Evolutionary conservation across 2,329 filamentous ascomycete species (phyloP), one percentile per base, ranked within the genome.

Genomic region (Colletotrichum australisinense): DNA sequence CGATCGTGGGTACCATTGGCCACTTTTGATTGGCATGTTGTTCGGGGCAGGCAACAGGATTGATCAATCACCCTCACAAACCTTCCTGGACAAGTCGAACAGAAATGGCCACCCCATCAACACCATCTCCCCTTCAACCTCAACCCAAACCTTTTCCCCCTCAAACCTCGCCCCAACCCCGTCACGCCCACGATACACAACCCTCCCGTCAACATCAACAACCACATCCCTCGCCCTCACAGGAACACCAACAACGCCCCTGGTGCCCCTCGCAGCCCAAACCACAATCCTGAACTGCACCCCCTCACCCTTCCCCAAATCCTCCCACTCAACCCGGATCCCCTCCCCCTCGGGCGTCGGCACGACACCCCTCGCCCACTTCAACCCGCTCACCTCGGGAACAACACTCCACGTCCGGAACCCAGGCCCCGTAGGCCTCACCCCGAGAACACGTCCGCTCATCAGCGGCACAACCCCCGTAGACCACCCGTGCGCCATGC

Each of bases 401-500:
- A 78, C 80, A 1, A 88, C 78, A 3, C 69, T 77, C 82, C 84
- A 88, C 1, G 78, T 77, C 16, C 70, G 64, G 73, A 88, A 89
- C 0, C 86, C 87, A 0, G 85, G 84, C 4, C 78, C 79, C 6
- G 80, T 78, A 1, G 87, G 87, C 59, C 75, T 81, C 4, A 89
- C 83, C 2, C 87, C 87, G 0, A 89, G 80, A 1, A 89, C 81
- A 53, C 86, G 84, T 57, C 83, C 84, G 6, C 79, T 85, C 73
- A 88, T 75, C 7, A 86, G 77, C 1, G 87, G 85, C 56, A 87
- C 84, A 19, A 89, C 80, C 6, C 87, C 87, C 1, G 87, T 88
- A 3, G 83, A 83, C 87, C 87, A 89, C 0, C 85, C 87, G 67
- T 89, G 87, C 1, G 87, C 83, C 78, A 86, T 83, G 22, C 84